Percentiles rank a stretch among this genome's conserved stretches.
These are phyloP conservation scores for Torrubiellomyces zombiae DNA, from an alignment of 2,329 filamentous ascomycete genomes.

Conservation along the genomic window DNA sequence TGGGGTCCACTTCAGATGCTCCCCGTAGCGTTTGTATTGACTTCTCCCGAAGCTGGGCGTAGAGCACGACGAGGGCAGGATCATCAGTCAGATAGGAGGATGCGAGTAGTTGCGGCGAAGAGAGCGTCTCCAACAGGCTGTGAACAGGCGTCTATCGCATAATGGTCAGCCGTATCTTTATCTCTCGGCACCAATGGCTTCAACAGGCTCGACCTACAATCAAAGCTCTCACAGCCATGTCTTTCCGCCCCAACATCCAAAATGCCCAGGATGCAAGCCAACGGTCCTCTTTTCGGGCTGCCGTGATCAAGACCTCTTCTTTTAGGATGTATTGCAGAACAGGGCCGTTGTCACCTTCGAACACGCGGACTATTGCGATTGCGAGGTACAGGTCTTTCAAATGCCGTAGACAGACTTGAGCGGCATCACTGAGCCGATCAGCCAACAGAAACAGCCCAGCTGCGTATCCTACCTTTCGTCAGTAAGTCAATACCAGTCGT, in stretches of 20 bases:
- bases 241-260: constrained; percentile 69
- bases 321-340: constrained; percentile 59
- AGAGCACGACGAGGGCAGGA: constrained; percentile 73
- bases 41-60: constrained; percentile 68
- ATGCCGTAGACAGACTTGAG: constrained; percentile 73
- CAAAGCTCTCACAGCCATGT: constrained; percentile 70
- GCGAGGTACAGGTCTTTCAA: constrained; percentile 80
- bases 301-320: constrained; percentile 62
- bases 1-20: constrained; percentile 63
- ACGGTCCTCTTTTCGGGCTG: constrained; percentile 66
- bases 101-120: constrained; percentile 52
- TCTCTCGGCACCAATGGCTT: not conserved
- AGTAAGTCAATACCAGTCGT: too few relatives aligned
- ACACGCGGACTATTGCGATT: constrained; percentile 72
- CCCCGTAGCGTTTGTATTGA: constrained; percentile 71
- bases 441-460: constrained; percentile 91
- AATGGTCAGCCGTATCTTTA: not conserved
- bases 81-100: constrained; percentile 81
- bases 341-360: constrained; percentile 68
- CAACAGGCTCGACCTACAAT: constrained; percentile 38
- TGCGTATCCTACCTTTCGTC: constrained; percentile 68
- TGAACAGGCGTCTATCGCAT: constrained; percentile 55
- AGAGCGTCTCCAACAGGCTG: constrained; percentile 51
- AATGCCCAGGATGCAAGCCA: constrained; percentile 96
- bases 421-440: constrained; percentile 68